A percentile compares a stretch with the other conserved stretches of the same genome.
phyloP scores from a whole-genome alignment of 2,329 filamentous ascomycete genomes.

The Neobulgaria alba region DNA sequence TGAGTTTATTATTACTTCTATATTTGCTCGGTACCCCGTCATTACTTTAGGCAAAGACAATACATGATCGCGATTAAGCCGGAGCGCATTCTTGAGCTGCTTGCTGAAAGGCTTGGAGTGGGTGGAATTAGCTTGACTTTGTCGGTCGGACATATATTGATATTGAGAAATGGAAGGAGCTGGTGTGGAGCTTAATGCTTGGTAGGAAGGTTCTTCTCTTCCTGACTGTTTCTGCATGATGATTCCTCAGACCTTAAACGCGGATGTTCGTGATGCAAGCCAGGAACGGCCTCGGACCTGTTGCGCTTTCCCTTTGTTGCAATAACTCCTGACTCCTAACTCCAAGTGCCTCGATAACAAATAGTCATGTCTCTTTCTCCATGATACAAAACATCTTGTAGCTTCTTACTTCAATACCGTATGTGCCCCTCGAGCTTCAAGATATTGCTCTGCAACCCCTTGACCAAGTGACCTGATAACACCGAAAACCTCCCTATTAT shows the following conservation, averaged over 20 bases:
- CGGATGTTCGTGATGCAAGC: too few relatives aligned
- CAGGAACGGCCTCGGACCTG: too few relatives aligned
- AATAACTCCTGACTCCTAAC: too few relatives aligned
- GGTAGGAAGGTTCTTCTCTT: too few relatives aligned
- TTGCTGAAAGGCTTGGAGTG: slow-evolving; percentile 69
- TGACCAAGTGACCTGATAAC: slow-evolving; percentile 74
- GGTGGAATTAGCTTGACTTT: slow-evolving; percentile 96
- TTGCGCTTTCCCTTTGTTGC: too few relatives aligned
- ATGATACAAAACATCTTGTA: too few relatives aligned
- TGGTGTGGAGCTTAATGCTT: too few relatives aligned
- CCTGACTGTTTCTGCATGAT: too few relatives aligned
- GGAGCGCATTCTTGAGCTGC: slow-evolving; percentile 86
- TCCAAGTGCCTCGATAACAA: too few relatives aligned
- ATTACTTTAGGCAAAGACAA: slow-evolving; percentile 63
- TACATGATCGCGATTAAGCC: slow-evolving; percentile 90
- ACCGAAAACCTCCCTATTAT: slow-evolving; percentile 85
- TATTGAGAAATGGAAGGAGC: too few relatives aligned
- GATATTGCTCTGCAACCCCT: slow-evolving; percentile 75
- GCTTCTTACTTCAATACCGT: slow-evolving; percentile 49
- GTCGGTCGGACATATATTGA: slow-evolving; percentile 34
- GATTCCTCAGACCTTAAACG: too few relatives aligned
- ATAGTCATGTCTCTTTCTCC: too few relatives aligned
- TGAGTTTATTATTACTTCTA: slow-evolving; percentile 48
- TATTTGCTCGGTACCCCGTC: slow-evolving; percentile 79
- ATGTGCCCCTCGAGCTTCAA: slow-evolving; percentile 85